Base-by-base conservation (phyloP, 148 eudicot genomes). In the Diospyros kaki region DNA sequence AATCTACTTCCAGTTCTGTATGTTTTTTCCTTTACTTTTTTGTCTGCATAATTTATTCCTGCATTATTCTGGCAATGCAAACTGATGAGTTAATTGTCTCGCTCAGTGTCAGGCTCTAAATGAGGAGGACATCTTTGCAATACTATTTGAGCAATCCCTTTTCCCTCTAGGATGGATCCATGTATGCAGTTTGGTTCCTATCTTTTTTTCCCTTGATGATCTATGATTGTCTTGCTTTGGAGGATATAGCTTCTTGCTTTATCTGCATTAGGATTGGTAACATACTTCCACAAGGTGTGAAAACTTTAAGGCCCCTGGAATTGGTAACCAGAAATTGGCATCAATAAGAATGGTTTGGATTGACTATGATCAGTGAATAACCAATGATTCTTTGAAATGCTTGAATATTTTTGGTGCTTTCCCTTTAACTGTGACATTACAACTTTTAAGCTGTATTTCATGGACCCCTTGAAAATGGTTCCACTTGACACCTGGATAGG, bases 111-210 rank as follows among this genome's bases (percentile, higher is more conserved):
- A 89, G 81, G 92, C 97, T 51, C 74, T 87, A 41, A 67, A 85
- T 1, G 97, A 92, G 84, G 97, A 84, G 81, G 92, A 92, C 71
- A 92, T 92, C 40, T 86, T 85, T 75, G 81, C 88, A 68, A 87
- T 89, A 77, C 97, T 85, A 76, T 78, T 85, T 68, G 94, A 88
- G 18, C 82, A 83, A 39, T 85, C 92, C 48, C 91, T 89, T 64
- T 74, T 82, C 64, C 92, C 97, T 63, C 80, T 90, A 46, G 97
- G 97, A 73, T 92, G 97, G 94, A 89, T 92, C 58, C 97, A 92
- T 88, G 97, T 92, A 88, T 67, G 92, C 70, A 53, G 71, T 64
- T 77, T 59, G 64, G 54, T 71, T 76, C 69, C 69, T 48, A 43
- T 44, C n/a, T 59, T 48, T 15, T 52, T 77, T 75, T 8, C 56